These are phyloP conservation scores for Paraphysoderma sedebokerense DNA, from an alignment of 371 early-diverging fungal species.

Conservation along the genomic window DNA sequence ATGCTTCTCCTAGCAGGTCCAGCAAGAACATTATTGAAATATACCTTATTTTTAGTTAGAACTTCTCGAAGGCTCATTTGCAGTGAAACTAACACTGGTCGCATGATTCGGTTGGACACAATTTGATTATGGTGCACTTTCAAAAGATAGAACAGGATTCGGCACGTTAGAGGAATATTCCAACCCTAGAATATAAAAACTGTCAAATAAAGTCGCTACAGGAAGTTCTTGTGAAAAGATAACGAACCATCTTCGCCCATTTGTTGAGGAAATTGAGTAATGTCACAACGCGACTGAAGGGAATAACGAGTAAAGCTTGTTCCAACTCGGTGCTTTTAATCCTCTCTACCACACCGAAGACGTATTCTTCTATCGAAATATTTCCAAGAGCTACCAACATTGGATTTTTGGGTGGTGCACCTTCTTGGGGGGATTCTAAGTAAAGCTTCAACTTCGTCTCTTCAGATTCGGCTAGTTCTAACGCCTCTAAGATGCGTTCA, in stretches of 20 bases:
- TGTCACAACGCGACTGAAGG: constrained; percentile 54
- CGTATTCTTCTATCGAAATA: constrained; percentile 56
- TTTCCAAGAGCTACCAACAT: constrained; percentile 52
- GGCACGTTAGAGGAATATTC: constrained; percentile 55
- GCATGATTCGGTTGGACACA: constrained; percentile 52
- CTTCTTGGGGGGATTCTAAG: constrained; percentile 5
- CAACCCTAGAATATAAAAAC: constrained; percentile 32
- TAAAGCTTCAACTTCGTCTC: constrained; percentile 14
- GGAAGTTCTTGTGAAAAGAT: not conserved
- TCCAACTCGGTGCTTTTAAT: constrained; percentile 71
- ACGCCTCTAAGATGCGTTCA: constrained; percentile 76
- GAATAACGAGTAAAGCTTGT: constrained; percentile 69
- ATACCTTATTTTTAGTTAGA: too few relatives aligned
- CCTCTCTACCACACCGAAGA: constrained; percentile 50
- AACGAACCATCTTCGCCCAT: constrained; percentile 55
- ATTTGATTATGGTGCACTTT: constrained; percentile 69
- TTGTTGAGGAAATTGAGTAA: constrained; percentile 52
- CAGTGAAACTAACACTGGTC: constrained; percentile 55
- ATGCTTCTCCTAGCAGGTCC: too few relatives aligned
- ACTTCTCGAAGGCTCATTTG: constrained; percentile 36
- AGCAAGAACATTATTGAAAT: too few relatives aligned
- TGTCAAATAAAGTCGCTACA: not conserved
- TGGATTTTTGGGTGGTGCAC: constrained; percentile 19
- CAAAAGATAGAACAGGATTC: constrained; percentile 62
- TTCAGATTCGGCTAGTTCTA: constrained; percentile 72